Conservation (phyloP, 1,139 yeast species). For the Sugiyamaella pinicola region DNA sequence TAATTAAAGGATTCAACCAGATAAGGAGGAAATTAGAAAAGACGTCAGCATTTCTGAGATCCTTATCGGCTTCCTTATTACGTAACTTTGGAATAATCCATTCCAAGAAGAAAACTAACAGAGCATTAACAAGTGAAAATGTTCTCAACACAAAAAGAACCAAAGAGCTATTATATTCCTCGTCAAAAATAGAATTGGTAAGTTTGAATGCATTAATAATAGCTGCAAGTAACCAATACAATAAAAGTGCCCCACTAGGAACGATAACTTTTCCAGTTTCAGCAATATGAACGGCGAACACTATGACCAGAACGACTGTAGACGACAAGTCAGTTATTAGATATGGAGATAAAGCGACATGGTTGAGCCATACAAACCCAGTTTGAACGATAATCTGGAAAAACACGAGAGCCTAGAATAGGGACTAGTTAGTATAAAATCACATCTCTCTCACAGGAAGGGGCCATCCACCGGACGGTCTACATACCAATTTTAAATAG, state of each 20-base stretch:
- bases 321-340: conserved; percentile 7
- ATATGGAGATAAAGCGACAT: conserved; percentile 3
- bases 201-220: conserved; percentile 50
- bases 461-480: too few species aligned
- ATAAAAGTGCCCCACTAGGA: conserved; percentile 65
- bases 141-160: conserved; percentile 3
- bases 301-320: conserved; percentile 8
- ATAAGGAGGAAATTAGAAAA: conserved; percentile 74
- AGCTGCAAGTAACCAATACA: conserved; percentile 69
- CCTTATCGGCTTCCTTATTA: conserved; percentile 13
- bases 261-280: conserved; percentile 67
- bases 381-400: conserved; percentile 13
- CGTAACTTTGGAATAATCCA: conserved; percentile 15
- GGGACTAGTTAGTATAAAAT: neutral
- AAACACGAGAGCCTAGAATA: conserved; percentile 4
- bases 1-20: conserved; percentile 89
- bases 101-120: conserved; percentile 13
- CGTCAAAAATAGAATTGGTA: conserved; percentile 37
- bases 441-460: neutral
- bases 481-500: conserved; percentile 18
- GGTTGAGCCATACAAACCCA: conserved; percentile 11
- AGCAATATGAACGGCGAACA: conserved; percentile 54
- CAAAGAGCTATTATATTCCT: neutral
- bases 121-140: neutral
- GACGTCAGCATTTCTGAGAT: conserved; percentile 68